Conservation (phyloP, 768 basidiomycete species). For the Boletus tylopilopsis region DNA sequence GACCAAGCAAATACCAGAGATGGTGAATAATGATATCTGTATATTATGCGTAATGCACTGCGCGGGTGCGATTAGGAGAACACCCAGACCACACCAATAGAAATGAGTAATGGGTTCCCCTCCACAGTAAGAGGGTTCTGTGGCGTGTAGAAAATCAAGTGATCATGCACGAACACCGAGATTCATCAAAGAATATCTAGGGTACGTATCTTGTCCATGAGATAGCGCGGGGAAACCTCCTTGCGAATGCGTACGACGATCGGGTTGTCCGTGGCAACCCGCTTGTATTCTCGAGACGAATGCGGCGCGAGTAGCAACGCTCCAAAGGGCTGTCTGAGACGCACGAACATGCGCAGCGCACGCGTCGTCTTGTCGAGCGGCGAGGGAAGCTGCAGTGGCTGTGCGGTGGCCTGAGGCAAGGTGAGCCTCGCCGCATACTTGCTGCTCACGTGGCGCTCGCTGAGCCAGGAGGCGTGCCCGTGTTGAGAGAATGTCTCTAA, state of each 20-base stretch:
- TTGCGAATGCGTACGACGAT: conserved; percentile 13
- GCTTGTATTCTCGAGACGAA: conserved; percentile 12
- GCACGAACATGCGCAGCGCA: conserved; percentile 11
- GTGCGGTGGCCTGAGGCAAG: neutral
- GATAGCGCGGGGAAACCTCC: conserved; percentile 2
- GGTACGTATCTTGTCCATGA: conserved; percentile 13
- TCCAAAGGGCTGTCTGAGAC: conserved; percentile 15
- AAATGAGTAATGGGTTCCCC: too few relatives aligned
- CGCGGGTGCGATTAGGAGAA: too few relatives aligned
- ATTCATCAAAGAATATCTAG: conserved; percentile 13
- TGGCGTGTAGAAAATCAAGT: too few relatives aligned
- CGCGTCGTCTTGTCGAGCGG: conserved; percentile 15
- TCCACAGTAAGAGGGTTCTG: too few relatives aligned
- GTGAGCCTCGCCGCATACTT: neutral
- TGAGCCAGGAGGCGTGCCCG: neutral
- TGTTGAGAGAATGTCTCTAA: neutral
- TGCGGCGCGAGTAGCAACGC: conserved; percentile 12
- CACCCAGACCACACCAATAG: too few relatives aligned
- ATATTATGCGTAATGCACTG: too few relatives aligned
- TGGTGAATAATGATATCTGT: too few relatives aligned
- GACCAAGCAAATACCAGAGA: too few relatives aligned
- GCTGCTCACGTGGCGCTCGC: neutral
- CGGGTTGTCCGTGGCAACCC: conserved; percentile 15
- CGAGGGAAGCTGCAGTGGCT: conserved; percentile 3
- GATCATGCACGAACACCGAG: neutral